Percentiles rank a stretch among this genome's conserved stretches.
These are phyloP conservation scores for Infundibulicybe gibba DNA, from an alignment of 768 basidiomycete species.

Conservation along the genomic window DNA sequence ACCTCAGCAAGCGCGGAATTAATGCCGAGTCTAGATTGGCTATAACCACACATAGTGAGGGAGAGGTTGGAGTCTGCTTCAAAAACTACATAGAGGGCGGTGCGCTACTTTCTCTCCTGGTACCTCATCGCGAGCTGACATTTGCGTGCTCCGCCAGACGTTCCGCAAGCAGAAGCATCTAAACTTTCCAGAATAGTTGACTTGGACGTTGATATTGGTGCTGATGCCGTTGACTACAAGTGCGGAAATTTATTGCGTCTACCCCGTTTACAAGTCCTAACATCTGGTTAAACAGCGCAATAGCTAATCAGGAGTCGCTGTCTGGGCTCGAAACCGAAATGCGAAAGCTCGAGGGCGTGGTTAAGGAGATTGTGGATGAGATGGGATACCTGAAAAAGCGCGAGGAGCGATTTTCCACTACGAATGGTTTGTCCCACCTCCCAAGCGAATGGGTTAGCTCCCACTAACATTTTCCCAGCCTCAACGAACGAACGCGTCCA, in stretches of 20 bases:
- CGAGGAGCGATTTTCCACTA: conserved; percentile 84
- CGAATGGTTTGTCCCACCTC: conserved; percentile 70
- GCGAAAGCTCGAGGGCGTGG: conserved; percentile 93
- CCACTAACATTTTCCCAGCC: conserved; percentile 39
- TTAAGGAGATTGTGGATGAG: conserved; percentile 94
- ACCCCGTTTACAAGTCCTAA: neutral
- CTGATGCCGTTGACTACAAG: conserved; percentile 99
- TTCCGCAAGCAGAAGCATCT: conserved; percentile 39
- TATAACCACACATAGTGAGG: conserved; percentile 89
- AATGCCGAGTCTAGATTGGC: conserved; percentile 91
- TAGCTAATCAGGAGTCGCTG: conserved; percentile 96
- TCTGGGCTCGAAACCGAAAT: conserved; percentile 97
- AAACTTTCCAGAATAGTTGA: conserved; percentile 72
- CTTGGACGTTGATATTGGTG: conserved; percentile 96
- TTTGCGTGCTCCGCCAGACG: conserved; percentile 28
- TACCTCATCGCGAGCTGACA: neutral
- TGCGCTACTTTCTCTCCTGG: conserved; percentile 33
- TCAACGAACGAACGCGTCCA: conserved; percentile 92
- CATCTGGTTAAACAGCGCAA: conserved; percentile 64
- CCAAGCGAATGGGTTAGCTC: neutral
- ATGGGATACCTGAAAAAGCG: conserved; percentile 85
- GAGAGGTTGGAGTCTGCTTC: conserved; percentile 95
- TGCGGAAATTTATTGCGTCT: conserved; percentile 30
- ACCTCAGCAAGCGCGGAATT: conserved; percentile 84
- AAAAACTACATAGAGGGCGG: conserved; percentile 75